These are phyloP conservation scores for Lentinula boryana DNA, from an alignment of 768 basidiomycete species.

Conservation along the genomic window DNA sequence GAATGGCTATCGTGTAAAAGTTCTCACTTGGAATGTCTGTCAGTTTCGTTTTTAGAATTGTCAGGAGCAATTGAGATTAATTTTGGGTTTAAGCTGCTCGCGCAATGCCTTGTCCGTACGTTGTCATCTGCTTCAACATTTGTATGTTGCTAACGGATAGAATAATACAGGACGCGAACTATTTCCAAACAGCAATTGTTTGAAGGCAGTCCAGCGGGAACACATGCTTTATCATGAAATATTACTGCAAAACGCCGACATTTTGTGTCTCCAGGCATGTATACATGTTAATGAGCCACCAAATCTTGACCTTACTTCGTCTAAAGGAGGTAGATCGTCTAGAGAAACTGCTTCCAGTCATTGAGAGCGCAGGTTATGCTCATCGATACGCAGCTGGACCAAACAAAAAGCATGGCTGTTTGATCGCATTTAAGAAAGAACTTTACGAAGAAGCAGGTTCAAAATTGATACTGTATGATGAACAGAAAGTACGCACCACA, in stretches of 20 bases:
- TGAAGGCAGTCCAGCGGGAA: conserved; percentile 68
- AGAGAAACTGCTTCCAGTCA: conserved; percentile 61
- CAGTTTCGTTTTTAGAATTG: conserved; percentile 6
- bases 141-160: neutral
- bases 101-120: conserved; percentile 77
- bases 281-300: neutral
- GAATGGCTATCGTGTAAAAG: conserved; percentile 33
- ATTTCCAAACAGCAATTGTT: conserved; percentile 80
- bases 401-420: conserved; percentile 79
- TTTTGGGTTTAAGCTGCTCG: conserved; percentile 49
- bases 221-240: conserved; percentile 77
- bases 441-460: conserved; percentile 42
- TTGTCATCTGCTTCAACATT: conserved; percentile 12
- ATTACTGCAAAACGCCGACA: conserved; percentile 64
- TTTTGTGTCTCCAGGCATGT: conserved; percentile 80
- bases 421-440: conserved; percentile 64
- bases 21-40: conserved; percentile 86
- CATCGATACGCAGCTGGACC: conserved; percentile 64
- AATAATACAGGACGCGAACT: conserved; percentile 58
- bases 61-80: conserved; percentile 8
- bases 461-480: conserved; percentile 64
- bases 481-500: conserved; percentile 38
- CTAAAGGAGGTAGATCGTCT: conserved; percentile 83
- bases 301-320: neutral
- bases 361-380: conserved; percentile 60